Conservation (phyloP, 2,329 filamentous ascomycete genomes). For the Botrytis aclada region DNA sequence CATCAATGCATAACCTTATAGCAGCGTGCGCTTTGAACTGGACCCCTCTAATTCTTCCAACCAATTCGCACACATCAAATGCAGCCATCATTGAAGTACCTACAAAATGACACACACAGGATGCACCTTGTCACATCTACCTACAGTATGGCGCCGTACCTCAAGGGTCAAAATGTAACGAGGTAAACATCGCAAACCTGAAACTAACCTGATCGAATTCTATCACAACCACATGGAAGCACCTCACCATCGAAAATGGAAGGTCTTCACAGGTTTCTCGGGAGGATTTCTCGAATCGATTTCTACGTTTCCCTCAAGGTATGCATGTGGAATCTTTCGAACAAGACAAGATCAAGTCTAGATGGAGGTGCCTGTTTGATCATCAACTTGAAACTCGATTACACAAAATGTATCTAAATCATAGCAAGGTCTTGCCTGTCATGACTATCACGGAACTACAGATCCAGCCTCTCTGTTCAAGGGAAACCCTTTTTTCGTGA, state of each 20-base stretch:
- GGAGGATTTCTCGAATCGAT: slow-evolving; percentile 2
- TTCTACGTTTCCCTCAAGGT: slow-evolving; percentile 2
- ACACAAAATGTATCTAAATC: slow-evolving; percentile 5
- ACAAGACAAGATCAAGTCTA: slow-evolving; percentile 8
- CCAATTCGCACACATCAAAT: neutral
- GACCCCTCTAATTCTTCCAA: slow-evolving; percentile 6
- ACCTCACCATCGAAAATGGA: neutral
- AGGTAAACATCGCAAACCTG: neutral
- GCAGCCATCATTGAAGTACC: neutral
- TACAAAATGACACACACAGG: slow-evolving; percentile 8
- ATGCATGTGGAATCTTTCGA: neutral
- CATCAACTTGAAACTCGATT: slow-evolving; percentile 29
- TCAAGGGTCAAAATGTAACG: neutral
- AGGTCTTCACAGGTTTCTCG: neutral
- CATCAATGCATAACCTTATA: slow-evolving; percentile 18
- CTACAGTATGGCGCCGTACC: neutral
- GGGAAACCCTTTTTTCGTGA: neutral
- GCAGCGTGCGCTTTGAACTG: slow-evolving; percentile 11
- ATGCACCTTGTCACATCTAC: slow-evolving; percentile 15
- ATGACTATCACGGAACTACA: neutral
- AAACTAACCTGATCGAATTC: neutral
- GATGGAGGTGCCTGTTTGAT: slow-evolving; percentile 33
- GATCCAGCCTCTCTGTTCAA: neutral
- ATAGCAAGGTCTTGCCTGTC: neutral
- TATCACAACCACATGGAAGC: neutral